Percentiles rank a stretch among this genome's conserved stretches.
Evolutionary conservation across 352 stramenopile species (phyloP).

Genomic region (Globisporangium parvum): DNA sequence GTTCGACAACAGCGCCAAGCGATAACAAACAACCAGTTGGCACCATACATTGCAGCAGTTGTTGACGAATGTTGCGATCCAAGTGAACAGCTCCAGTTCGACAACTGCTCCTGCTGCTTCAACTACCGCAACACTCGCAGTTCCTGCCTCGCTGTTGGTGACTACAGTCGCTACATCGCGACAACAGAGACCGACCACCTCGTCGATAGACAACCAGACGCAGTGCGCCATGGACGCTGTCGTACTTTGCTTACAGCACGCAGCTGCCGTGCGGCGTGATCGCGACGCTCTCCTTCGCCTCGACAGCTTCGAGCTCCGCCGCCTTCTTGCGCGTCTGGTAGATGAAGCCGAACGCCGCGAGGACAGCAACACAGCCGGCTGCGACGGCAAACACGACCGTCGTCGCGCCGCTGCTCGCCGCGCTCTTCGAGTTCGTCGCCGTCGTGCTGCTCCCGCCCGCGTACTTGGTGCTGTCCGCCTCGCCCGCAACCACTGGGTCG

Average conservation of each 20-base stretch:
- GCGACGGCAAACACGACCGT: conserved; percentile 7
- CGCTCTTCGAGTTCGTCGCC: conserved; percentile 22
- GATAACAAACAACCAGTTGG: no score
- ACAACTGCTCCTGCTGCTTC: no score
- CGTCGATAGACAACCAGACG: background rate
- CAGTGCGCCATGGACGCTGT: background rate
- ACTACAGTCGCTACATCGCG: background rate
- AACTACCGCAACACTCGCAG: no score
- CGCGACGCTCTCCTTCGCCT: conserved; percentile 40
- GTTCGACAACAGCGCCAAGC: no score
- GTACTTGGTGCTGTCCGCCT: conserved; percentile 6
- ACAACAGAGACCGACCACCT: background rate
- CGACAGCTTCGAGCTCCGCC: conserved; percentile 37
- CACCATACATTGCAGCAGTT: no score
- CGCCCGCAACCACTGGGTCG: conserved; percentile 12
- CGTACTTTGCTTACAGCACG: conserved; percentile 27
- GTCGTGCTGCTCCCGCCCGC: conserved; percentile 18
- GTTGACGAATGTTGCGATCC: no score
- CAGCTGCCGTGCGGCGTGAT: conserved; percentile 51
- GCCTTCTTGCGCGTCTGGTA: conserved; percentile 71
- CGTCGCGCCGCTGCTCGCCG: background rate
- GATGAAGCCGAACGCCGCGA: conserved; percentile 70
- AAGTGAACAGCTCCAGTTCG: no score
- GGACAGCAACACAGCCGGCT: conserved; percentile 27
- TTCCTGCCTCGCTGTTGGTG: no score